phyloP scores from a whole-genome alignment of 1,284 basidiomycete species.

The Rhodotorula sp. region DNA sequence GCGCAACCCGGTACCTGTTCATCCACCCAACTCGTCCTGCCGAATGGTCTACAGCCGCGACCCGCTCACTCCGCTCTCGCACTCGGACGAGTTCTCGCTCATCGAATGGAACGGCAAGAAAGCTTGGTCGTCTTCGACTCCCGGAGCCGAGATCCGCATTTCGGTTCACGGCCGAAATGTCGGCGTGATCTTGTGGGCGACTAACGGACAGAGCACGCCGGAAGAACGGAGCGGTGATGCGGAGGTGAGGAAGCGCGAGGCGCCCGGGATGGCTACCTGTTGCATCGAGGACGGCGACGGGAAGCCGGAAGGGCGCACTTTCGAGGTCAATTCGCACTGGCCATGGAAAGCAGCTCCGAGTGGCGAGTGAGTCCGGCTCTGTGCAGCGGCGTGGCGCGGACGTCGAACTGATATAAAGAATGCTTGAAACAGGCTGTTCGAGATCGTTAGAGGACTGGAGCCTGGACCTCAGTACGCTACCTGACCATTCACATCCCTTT shows the following conservation, averaged over 20 bases:
- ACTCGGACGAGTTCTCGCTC: neutral
- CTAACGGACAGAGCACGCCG: constrained; percentile 6
- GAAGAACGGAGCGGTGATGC: neutral
- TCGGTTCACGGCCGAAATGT: constrained; percentile 21
- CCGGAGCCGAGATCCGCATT: constrained; percentile 28
- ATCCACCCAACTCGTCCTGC: constrained; percentile 21
- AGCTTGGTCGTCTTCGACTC: constrained; percentile 14
- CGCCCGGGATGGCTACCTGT: constrained; percentile 25
- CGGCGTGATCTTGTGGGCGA: constrained; percentile 31
- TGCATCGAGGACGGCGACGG: constrained; percentile 23
- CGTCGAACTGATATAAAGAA: neutral
- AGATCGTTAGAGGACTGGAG: constrained; percentile 10
- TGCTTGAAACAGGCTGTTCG: neutral
- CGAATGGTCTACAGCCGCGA: neutral
- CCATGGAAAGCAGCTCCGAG: constrained; percentile 7
- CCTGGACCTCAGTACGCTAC: constrained; percentile 26
- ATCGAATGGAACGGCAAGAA: constrained; percentile 21
- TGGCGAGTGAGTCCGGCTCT: constrained; percentile 12
- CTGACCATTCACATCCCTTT: no score
- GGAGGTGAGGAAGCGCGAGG: neutral
- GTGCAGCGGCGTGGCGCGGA: constrained; percentile 22
- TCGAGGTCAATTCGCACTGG: constrained; percentile 14
- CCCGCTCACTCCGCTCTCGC: neutral
- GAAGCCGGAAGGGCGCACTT: neutral
- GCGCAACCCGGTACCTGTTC: neutral